Evolutionary conservation across 306 rosid genomes (phyloP).

Genomic region (Rosa rugosa): DNA sequence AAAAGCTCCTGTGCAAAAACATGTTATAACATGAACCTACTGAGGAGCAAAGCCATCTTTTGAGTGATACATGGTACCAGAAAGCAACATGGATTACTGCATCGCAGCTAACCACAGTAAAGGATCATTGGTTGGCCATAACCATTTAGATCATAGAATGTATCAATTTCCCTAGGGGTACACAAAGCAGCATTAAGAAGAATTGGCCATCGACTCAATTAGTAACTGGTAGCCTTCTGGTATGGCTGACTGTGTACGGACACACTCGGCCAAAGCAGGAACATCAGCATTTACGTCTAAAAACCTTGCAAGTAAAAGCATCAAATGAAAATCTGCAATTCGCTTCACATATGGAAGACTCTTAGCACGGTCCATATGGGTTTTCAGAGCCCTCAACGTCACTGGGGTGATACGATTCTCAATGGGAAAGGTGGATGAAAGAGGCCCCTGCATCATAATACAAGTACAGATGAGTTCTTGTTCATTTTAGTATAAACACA

Average conservation of each 20-base stretch:
- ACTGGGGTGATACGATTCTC: slow-evolving; percentile 68
- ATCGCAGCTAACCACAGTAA: slow-evolving; percentile 29
- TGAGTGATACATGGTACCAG: slow-evolving; percentile 33
- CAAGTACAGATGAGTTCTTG: neutral
- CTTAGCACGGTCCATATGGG: slow-evolving; percentile 75
- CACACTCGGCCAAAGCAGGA: slow-evolving; percentile 84
- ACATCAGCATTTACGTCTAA: slow-evolving; percentile 72
- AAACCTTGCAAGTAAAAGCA: slow-evolving; percentile 63
- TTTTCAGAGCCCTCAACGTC: slow-evolving; percentile 66
- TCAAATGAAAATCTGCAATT: slow-evolving; percentile 88
- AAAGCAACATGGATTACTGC: slow-evolving; percentile 20
- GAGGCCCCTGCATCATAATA: slow-evolving; percentile 72
- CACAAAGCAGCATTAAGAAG: slow-evolving; percentile 41
- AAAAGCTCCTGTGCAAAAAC: slow-evolving; percentile 19
- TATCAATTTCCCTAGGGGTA: slow-evolving; percentile 7
- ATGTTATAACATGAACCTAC: slow-evolving; percentile 18
- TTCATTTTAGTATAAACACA: neutral
- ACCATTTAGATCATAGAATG: slow-evolving; percentile 17
- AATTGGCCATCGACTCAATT: slow-evolving; percentile 85
- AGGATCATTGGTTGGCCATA: slow-evolving; percentile 20
- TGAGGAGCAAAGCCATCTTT: slow-evolving; percentile 19
- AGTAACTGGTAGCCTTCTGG: slow-evolving; percentile 93
- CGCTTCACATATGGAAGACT: slow-evolving; percentile 75
- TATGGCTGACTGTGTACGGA: slow-evolving; percentile 61
- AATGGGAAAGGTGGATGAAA: slow-evolving; percentile 65